Base-by-base conservation (phyloP, 305 asterid species). In the Rubia tinctorum region DNA sequence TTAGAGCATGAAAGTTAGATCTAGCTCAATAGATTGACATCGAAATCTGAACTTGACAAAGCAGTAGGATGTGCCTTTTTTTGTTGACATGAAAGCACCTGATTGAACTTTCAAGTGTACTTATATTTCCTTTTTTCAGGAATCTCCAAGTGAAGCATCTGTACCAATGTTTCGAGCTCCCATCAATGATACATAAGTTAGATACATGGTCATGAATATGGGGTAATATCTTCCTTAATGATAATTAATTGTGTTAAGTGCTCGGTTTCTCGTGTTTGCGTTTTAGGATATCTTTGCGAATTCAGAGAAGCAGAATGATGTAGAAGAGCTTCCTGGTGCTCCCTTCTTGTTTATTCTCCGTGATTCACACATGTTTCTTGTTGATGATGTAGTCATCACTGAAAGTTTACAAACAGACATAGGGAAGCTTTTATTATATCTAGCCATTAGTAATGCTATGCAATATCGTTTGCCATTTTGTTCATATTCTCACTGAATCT, bases 201-300 rank as follows among this genome's bases (percentile, higher is more conserved):
- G 66, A 76, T 62, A 74, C 76, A 40, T 53, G 5, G 40, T 64
- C 13, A 8, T n/a, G 5, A 39, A 37, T 58, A 43, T 45, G 68
- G 72, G 77, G 63, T 61, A n/a, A 66, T 17, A 15, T 76, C 42
- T 64, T 45, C 45, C 9, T 20, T 58, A 20, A 1, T 68, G 71
- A 45, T 23, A 45, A 37, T 73, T 43, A 68, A 61, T 62, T 69
- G 49, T 66, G 69, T 61, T 61, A 44, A 82, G 44, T 76, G 69
- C 70, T 75, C 69, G 58, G 78, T 74, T 34, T 58, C 76, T 76
- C 60, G 66, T 75, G 72, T 65, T 63, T 68, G 71, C 73, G 9
- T 47, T 81, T 47, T 85, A 94, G 99, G 98, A 89, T 83, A 88
- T 88, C 76, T 87, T 90, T 82, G 88, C 76, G 53, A 96, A 87